These are phyloP conservation scores for Stagonosporopsis cucurbitacearum DNA, from an alignment of 2,329 filamentous ascomycete genomes.

Conservation along the genomic window DNA sequence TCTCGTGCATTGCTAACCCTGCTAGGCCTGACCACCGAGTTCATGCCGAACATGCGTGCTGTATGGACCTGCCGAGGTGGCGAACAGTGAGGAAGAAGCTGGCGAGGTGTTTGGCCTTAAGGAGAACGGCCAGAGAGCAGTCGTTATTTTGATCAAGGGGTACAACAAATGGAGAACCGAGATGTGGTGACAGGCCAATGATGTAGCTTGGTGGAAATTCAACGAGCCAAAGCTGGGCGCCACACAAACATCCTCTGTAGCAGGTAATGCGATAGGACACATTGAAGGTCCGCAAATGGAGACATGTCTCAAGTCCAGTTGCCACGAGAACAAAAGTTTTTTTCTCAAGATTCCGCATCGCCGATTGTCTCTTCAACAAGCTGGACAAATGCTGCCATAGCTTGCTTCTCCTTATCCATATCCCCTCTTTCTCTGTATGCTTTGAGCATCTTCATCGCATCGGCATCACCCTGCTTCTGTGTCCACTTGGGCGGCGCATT, in stretches of 20 bases:
- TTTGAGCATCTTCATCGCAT: slow-evolving; percentile 39
- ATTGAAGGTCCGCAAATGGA: too few relatives aligned
- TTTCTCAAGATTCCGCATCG: slow-evolving; percentile 9
- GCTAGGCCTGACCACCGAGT: background rate
- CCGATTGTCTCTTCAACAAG: slow-evolving; percentile 37
- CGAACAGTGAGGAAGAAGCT: background rate
- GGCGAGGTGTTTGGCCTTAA: background rate
- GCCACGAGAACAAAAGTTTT: background rate
- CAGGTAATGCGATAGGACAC: background rate
- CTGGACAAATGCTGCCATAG: slow-evolving; percentile 50
- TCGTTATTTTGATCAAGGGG: background rate
- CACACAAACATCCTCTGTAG: too few relatives aligned
- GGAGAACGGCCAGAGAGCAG: background rate
- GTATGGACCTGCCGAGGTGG: background rate
- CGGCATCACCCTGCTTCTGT: slow-evolving; percentile 39
- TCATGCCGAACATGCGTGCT: background rate
- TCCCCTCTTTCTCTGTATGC: slow-evolving; percentile 35
- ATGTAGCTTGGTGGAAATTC: background rate
- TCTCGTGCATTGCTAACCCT: background rate
- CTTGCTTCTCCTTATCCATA: slow-evolving; percentile 44
- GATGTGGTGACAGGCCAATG: background rate
- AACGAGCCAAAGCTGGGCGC: background rate
- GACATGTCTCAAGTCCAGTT: background rate
- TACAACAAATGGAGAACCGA: background rate
- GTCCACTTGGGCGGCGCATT: slow-evolving; percentile 31